Evolutionary conservation across 768 basidiomycete species (phyloP).

Genomic region (Suillus hirtellus): DNA sequence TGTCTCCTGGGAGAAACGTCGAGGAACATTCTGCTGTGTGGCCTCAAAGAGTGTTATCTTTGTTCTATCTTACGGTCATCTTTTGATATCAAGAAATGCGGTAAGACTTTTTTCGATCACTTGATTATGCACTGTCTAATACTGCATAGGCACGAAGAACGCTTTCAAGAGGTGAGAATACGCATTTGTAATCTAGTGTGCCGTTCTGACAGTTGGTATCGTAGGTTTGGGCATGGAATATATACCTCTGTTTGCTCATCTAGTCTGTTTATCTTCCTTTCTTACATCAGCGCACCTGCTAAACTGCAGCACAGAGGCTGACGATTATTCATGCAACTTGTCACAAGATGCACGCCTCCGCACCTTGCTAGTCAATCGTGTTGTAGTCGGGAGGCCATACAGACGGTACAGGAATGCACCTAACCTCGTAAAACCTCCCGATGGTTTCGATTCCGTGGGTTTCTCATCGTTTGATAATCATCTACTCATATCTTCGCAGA

Average conservation of each 20-base stretch:
- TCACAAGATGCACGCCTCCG: conserved; percentile 44
- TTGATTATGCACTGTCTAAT: conserved; percentile 15
- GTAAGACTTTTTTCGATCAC: conserved; percentile 33
- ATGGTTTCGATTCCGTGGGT: conserved; percentile 61
- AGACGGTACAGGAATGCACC: conserved; percentile 51
- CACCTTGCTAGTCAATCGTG: conserved; percentile 57
- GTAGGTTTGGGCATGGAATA: conserved; percentile 68
- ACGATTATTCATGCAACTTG: conserved; percentile 56
- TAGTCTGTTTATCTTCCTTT: conserved; percentile 40
- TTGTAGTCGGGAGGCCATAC: conserved; percentile 61
- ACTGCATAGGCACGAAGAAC: conserved; percentile 47
- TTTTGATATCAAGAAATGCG: conserved; percentile 61
- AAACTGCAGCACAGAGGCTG: conserved; percentile 49
- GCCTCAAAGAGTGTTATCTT: conserved; percentile 49
- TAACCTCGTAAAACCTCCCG: conserved; percentile 49
- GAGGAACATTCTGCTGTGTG: conserved; percentile 48
- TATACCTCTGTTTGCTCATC: conserved; percentile 69
- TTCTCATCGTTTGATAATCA: neutral
- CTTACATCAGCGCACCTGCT: neutral
- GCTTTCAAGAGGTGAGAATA: conserved; percentile 48
- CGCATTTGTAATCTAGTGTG: neutral
- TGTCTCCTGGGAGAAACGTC: conserved; percentile 59
- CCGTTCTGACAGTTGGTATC: neutral
- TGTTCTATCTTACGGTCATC: conserved; percentile 59
- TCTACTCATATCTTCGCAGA: conserved; percentile 33